A percentile compares a stretch with the other conserved stretches of the same genome.
These are phyloP conservation scores for Neurospora africana DNA, from an alignment of 495 filamentous ascomycete genomes.

Conservation along the genomic window DNA sequence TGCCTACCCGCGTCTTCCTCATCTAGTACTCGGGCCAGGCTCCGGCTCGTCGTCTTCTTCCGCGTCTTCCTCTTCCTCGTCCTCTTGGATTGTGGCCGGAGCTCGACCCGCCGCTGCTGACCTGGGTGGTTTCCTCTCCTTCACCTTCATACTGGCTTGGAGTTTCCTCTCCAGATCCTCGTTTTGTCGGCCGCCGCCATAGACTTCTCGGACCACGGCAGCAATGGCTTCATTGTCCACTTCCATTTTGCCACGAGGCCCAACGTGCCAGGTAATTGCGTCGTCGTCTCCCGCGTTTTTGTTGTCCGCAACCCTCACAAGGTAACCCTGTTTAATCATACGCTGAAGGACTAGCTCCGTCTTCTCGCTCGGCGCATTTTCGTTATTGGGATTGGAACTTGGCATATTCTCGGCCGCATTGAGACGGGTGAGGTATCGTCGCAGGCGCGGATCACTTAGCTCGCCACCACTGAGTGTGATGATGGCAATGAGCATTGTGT, in stretches of 20 bases:
- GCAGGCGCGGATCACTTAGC: constrained; percentile 61
- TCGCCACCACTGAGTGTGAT: constrained; percentile 60
- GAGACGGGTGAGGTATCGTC: constrained; percentile 60
- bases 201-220: constrained; percentile 53
- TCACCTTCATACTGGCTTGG: constrained; percentile 42
- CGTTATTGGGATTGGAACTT: constrained; percentile 32
- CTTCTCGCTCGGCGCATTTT: constrained; percentile 51
- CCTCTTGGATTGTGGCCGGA: constrained; percentile 4
- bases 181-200: constrained; percentile 29
- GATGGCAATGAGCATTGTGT: constrained; percentile 65
- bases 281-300: constrained; percentile 53
- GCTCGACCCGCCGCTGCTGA: neutral
- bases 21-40: constrained; percentile 14
- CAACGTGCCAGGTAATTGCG: constrained; percentile 63
- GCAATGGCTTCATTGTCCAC: constrained; percentile 64
- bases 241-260: constrained; percentile 77
- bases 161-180: constrained; percentile 45
- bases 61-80: constrained; percentile 8
- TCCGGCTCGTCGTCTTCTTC: constrained; percentile 8
- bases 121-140: constrained; percentile 20
- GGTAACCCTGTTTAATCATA: constrained; percentile 73
- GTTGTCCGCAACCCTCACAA: constrained; percentile 59
- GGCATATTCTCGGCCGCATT: constrained; percentile 64
- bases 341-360: constrained; percentile 66
- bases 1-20: constrained; percentile 7